A percentile compares a stretch with the other conserved stretches of the same genome.
Evolutionary conservation across 179 eudicot species (phyloP).

Genomic region (Heliamphora pulchella): DNA sequence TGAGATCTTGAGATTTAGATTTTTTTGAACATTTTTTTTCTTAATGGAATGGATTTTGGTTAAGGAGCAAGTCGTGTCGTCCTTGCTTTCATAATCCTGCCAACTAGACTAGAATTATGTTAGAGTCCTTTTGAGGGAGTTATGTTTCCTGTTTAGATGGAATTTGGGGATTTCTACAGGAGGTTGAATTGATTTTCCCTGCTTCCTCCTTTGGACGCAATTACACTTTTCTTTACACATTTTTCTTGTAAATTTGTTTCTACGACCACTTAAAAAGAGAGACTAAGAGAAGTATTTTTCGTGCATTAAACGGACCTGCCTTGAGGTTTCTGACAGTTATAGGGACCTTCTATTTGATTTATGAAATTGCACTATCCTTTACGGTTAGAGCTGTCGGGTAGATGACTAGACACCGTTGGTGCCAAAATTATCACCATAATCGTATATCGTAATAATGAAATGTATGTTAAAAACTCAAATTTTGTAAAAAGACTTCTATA

Average conservation of each 20-base stretch:
- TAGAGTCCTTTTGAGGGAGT: not conserved
- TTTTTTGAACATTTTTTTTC: not conserved
- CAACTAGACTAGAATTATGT: not conserved
- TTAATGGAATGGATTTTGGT: not conserved
- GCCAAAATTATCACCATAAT: too few relatives aligned
- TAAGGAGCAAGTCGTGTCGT: not conserved
- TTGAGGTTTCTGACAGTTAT: too few relatives aligned
- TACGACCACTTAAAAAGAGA: not conserved
- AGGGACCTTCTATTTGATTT: too few relatives aligned
- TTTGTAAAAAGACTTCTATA: too few relatives aligned
- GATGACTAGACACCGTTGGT: too few relatives aligned
- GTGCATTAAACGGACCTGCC: too few relatives aligned
- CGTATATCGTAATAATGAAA: too few relatives aligned
- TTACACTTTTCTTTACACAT: not conserved
- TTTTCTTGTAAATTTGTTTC: not conserved
- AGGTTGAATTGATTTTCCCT: not conserved
- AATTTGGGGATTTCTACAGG: not conserved
- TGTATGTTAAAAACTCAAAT: too few relatives aligned
- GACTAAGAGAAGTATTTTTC: not conserved
- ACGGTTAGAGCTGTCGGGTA: too few relatives aligned
- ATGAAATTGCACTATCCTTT: too few relatives aligned
- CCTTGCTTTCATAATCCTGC: not conserved
- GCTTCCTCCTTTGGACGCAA: not conserved
- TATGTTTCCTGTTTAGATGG: not conserved
- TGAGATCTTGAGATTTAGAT: not conserved